phyloP scores from a whole-genome alignment of 2,329 filamentous ascomycete genomes.

The Metarhizium humberi region DNA sequence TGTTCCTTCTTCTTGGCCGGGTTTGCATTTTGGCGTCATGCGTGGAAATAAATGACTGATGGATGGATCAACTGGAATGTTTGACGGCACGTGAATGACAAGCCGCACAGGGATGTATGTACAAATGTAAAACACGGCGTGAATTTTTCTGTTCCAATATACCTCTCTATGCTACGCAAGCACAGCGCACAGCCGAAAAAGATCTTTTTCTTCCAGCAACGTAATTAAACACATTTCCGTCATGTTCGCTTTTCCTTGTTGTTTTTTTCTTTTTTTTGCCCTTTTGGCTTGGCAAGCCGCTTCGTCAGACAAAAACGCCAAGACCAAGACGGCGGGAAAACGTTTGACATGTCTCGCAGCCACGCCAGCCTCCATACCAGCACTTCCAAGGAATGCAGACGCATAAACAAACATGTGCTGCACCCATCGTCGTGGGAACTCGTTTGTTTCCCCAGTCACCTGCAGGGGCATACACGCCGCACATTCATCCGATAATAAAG shows the following conservation, averaged over 20 bases:
- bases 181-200: neutral
- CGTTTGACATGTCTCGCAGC: neutral
- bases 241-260: too few relatives aligned
- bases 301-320: too few relatives aligned
- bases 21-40: neutral
- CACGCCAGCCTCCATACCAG: neutral
- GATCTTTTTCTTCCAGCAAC: too few relatives aligned
- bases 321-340: too few relatives aligned
- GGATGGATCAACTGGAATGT: conserved; percentile 1
- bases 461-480: too few relatives aligned
- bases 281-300: too few relatives aligned
- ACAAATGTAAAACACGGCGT: neutral
- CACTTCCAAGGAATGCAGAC: conserved; percentile 1
- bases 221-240: too few relatives aligned
- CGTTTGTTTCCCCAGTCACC: too few relatives aligned
- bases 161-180: neutral
- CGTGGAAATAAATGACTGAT: neutral
- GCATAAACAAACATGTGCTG: neutral
- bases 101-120: neutral
- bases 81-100: neutral
- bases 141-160: neutral
- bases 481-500: neutral
- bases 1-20: neutral
- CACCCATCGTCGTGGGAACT: conserved; percentile 1
- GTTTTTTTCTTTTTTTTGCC: too few relatives aligned